Evolutionary conservation across 352 stramenopile genomes (phyloP).

Genomic region (Pelagophyceae sp.): DNA sequence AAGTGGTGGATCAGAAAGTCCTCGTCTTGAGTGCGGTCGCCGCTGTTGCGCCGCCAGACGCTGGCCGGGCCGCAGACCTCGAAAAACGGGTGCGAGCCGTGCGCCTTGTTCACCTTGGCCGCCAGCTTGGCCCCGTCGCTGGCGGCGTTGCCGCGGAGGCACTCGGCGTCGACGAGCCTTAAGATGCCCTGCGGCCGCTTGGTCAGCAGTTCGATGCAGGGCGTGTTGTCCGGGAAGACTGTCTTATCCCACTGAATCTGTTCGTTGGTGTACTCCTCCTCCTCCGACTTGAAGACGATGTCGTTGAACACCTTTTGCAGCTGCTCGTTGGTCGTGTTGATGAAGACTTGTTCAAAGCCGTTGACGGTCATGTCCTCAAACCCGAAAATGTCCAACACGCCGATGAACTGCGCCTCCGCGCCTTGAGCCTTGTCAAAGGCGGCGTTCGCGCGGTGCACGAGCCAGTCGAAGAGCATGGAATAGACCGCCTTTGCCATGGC

Average conservation of each 20-base stretch:
- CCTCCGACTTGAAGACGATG: conserved; percentile 34
- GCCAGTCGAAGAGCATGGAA: conserved; percentile 68
- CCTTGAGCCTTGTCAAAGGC: conserved; percentile 23
- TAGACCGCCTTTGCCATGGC: conserved; percentile 79
- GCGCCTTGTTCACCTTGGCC: conserved; percentile 17
- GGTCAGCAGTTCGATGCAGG: conserved; percentile 21
- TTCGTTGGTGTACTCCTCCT: conserved; percentile 37
- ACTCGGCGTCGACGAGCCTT: conserved; percentile 27
- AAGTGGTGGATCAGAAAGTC: conserved; percentile 40
- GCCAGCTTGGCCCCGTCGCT: conserved; percentile 25
- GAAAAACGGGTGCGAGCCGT: conserved; percentile 12
- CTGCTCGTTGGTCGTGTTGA: conserved; percentile 43
- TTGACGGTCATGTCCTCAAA: conserved; percentile 65
- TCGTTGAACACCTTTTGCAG: conserved; percentile 40
- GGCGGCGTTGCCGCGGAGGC: conserved; percentile 25
- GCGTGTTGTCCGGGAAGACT: conserved; percentile 22
- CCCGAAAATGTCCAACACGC: conserved; percentile 70
- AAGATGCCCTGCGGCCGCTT: conserved; percentile 21
- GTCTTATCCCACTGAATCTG: conserved; percentile 29
- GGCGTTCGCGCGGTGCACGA: conserved; percentile 71
- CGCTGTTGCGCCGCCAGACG: conserved; percentile 19
- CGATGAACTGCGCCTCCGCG: conserved; percentile 50
- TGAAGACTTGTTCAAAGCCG: conserved; percentile 41
- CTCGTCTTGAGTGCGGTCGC: conserved; percentile 16
- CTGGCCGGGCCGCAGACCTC: conserved; percentile 28